Base-by-base conservation (phyloP, 768 basidiomycete species). In the Boletus fagicola region DNA sequence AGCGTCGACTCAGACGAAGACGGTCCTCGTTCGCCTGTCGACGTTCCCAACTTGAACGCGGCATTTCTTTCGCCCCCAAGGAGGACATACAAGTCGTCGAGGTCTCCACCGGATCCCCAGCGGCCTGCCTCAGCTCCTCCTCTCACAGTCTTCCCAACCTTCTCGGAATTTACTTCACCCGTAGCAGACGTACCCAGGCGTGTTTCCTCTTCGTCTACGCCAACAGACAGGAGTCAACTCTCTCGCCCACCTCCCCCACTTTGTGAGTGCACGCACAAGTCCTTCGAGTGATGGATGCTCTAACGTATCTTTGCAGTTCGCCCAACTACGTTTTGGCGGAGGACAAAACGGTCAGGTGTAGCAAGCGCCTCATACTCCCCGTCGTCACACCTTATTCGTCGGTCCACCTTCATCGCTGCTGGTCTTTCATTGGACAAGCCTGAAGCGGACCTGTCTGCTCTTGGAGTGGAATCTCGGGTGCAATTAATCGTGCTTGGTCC, bases 301-400 rank as follows among this genome's bases (percentile, higher is more conserved):
- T 55, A 47, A 58, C 40, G 18, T 53, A 47, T 35, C 11, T 33
- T n/a, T 1, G 2, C 59, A 91, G 89, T 90, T 36, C 86, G 90
- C n/a, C 89, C 90, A 0, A 88, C 83, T 8, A 87, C 90, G 0
- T 90, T 92, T 68, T 92, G 90, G 90, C 79, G 87, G 33, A 85
- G 83, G 61, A 89, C 86, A 2, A 79, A 74, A 31, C 82, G 85
- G 15, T 88, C 87, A 20, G 90, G 88, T 16, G 87, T 91, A 1
- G 79, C 86, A 46, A 80, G 78, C 5, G 81, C 87, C 7, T 85
- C 82, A 0, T 90, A 88, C 67, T 88, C 90, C 7, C 89, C 89
- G 0, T 80, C 87, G 0, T 82, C 82, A 0, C 84, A 88, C 67
- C 82, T 88, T 56, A 79, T 91, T 47, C 87, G 90, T 39, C 83